Conservation (phyloP, 352 stramenopile species). For the Aphanomyces invadans region DNA sequence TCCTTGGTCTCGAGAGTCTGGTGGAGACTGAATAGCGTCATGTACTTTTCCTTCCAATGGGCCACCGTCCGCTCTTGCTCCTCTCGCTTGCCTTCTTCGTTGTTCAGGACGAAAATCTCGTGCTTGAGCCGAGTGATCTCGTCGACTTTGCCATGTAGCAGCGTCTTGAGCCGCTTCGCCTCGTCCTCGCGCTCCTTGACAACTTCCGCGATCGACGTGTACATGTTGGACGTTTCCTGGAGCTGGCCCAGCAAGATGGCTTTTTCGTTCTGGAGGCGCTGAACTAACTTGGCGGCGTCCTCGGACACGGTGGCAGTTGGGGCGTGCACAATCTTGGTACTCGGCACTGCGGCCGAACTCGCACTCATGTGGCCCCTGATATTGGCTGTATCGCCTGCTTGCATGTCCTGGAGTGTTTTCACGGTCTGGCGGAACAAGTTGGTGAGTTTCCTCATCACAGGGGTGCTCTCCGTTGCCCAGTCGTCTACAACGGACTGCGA, state of each 20-base stretch:
- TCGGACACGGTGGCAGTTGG: neutral
- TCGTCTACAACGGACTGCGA: conserved; percentile 11
- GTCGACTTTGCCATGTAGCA: neutral
- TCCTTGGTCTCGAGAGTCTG: neutral
- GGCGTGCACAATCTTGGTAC: too few relatives aligned
- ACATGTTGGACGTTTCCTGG: conserved; percentile 18
- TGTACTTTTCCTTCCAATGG: conserved; percentile 23
- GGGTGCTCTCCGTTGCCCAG: conserved; percentile 2
- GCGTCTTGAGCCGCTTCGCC: neutral
- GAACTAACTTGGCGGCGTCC: neutral
- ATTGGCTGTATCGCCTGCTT: too few relatives aligned
- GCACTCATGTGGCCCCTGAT: too few relatives aligned
- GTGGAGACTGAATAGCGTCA: neutral
- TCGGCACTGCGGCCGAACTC: too few relatives aligned
- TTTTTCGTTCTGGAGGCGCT: conserved; percentile 23
- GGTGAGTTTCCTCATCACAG: conserved; percentile 6
- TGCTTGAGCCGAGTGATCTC: conserved; percentile 5
- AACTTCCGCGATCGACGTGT: conserved; percentile 11
- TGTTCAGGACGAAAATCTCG: conserved; percentile 13
- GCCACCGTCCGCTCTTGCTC: neutral
- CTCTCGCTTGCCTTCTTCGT: conserved; percentile 2
- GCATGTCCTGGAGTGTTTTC: neutral
- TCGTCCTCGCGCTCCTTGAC: conserved; percentile 8
- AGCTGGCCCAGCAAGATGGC: conserved; percentile 18
- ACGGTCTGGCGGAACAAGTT: conserved; percentile 10